These are phyloP conservation scores for Cryptococcus floricola DNA, from an alignment of 1,284 basidiomycete species.

Conservation along the genomic window DNA sequence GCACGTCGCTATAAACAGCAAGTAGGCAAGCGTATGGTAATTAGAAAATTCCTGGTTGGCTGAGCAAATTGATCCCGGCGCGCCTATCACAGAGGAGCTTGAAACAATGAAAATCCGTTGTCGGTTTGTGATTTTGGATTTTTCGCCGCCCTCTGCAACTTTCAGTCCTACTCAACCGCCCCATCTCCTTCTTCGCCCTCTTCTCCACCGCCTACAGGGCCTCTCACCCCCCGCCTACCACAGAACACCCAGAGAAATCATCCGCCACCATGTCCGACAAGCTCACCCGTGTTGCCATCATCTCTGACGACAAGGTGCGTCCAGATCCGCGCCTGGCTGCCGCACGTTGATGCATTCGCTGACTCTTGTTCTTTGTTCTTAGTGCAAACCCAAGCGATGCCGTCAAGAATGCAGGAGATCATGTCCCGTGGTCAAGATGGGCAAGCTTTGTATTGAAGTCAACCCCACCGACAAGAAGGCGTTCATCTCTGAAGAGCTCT, in stretches of 20 bases:
- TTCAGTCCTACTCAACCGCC: background rate
- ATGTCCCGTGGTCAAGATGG: slow-evolving; percentile 98
- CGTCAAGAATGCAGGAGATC: slow-evolving; percentile 59
- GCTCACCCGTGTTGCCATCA: slow-evolving; percentile 92
- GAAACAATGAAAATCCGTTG: no score
- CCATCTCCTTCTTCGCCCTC: background rate
- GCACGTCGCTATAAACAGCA: no score
- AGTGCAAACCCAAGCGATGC: slow-evolving; percentile 80
- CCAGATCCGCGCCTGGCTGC: background rate
- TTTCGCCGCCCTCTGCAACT: background rate
- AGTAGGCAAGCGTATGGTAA: no score
- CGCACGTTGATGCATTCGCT: background rate
- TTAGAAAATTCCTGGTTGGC: no score
- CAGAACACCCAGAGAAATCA: background rate
- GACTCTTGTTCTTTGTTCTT: background rate
- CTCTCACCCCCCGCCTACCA: background rate
- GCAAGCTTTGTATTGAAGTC: slow-evolving; percentile 96
- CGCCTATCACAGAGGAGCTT: no score
- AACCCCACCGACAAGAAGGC: slow-evolving; percentile 90
- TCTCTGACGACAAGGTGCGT: slow-evolving; percentile 69
- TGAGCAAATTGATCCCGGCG: no score
- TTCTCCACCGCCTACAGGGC: background rate
- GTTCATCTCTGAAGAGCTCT: slow-evolving; percentile 93
- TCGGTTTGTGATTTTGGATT: background rate
- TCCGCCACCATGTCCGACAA: slow-evolving; percentile 59